Evolutionary conservation across 208 protist genomes (phyloP).

Genomic region (Leptomonas pyrrhocoris): DNA sequence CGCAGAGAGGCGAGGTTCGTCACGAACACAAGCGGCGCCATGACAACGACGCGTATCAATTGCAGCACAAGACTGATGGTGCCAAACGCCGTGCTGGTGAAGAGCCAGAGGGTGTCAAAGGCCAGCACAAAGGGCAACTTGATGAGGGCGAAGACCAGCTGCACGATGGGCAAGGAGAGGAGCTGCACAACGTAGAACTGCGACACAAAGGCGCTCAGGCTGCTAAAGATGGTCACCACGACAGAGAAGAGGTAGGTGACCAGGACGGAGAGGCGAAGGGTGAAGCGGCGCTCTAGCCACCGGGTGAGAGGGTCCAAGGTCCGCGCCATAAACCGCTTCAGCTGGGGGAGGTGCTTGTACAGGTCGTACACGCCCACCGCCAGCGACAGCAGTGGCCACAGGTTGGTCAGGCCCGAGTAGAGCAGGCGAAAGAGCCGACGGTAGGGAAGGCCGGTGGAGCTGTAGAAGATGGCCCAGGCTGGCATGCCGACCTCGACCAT

Average conservation of each 20-base stretch:
- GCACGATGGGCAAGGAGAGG: slow-evolving; percentile 36
- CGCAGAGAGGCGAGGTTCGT: slow-evolving; percentile 41
- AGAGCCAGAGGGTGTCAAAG: slow-evolving; percentile 50
- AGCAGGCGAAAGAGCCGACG: slow-evolving; percentile 61
- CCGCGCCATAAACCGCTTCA: slow-evolving; percentile 63
- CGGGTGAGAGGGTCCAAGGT: slow-evolving; percentile 62
- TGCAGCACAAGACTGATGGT: slow-evolving; percentile 45
- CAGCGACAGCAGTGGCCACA: slow-evolving; percentile 79
- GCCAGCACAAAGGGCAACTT: slow-evolving; percentile 52
- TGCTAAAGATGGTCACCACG: slow-evolving; percentile 53
- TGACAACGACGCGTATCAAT: slow-evolving; percentile 53
- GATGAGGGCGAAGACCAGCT: slow-evolving; percentile 38
- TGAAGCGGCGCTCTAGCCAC: slow-evolving; percentile 70
- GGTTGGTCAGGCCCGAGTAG: slow-evolving; percentile 64
- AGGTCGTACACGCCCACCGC: slow-evolving; percentile 80
- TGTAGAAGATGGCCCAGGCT: slow-evolving; percentile 71
- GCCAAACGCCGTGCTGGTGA: slow-evolving; percentile 33
- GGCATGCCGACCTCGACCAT: slow-evolving; percentile 86
- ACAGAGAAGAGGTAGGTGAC: slow-evolving; percentile 79
- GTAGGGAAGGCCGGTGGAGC: slow-evolving; percentile 61
- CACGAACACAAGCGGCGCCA: slow-evolving; percentile 60
- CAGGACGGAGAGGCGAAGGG: slow-evolving; percentile 76
- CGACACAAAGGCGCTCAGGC: slow-evolving; percentile 57
- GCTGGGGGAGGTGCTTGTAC: slow-evolving; percentile 81
- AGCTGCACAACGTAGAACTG: slow-evolving; percentile 66